Conservation (phyloP, 768 basidiomycete species). For the Lactifluus pinguis region DNA sequence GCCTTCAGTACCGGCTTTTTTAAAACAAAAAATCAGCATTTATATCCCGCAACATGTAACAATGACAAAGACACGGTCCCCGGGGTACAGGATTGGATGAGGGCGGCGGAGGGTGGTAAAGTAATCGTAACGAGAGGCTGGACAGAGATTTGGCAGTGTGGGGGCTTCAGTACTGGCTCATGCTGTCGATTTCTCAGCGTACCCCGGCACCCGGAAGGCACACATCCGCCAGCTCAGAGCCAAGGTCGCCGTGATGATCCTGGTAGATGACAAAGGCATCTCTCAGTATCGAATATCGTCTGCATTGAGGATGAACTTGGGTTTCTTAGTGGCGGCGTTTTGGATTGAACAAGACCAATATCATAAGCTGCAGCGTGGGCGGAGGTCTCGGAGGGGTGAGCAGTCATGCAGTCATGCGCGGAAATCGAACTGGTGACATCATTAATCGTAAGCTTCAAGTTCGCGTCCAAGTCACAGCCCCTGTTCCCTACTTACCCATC, state of each 20-base stretch:
- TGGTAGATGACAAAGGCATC: slow-evolving; percentile 98
- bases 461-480: too few species aligned
- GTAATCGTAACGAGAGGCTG: too few species aligned
- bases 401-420: background rate
- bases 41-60: too few species aligned
- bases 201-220: slow-evolving; percentile 89
- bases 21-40: too few species aligned
- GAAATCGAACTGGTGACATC: too few species aligned
- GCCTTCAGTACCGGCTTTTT: slow-evolving; percentile 28
- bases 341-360: slow-evolving; percentile 83
- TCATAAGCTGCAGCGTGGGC: slow-evolving; percentile 94
- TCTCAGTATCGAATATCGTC: slow-evolving; percentile 89
- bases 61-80: too few species aligned
- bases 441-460: too few species aligned
- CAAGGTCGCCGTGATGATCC: slow-evolving; percentile 95
- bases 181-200: slow-evolving; percentile 84
- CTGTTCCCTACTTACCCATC: too few species aligned
- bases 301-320: slow-evolving; percentile 94
- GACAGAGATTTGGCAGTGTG: slow-evolving; percentile 30
- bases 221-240: slow-evolving; percentile 96
- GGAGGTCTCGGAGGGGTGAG: slow-evolving; percentile 46
- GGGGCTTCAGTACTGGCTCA: slow-evolving; percentile 98
- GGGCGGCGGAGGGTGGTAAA: too few species aligned
- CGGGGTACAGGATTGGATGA: too few species aligned
- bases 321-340: slow-evolving; percentile 63